Evolutionary conservation across 495 filamentous ascomycete species (phyloP).

Genomic region (Amphirosellinia nigrospora): DNA sequence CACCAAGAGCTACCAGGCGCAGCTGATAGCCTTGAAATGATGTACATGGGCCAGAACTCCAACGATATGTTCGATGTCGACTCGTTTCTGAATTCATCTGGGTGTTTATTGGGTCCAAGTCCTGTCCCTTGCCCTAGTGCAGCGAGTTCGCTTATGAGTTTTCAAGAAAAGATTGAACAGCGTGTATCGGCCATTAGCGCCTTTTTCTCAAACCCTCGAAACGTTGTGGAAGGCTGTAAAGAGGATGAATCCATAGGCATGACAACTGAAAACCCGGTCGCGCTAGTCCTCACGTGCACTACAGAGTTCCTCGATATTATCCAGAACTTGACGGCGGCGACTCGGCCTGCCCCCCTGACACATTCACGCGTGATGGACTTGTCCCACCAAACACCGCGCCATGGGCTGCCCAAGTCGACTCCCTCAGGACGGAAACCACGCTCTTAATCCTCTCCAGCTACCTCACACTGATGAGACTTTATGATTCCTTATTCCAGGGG

Average conservation of each 20-base stretch:
- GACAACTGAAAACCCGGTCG: constrained; percentile 6
- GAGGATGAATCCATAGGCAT: background rate
- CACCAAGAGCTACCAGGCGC: background rate
- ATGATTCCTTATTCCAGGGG: constrained; percentile 9
- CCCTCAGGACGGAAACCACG: constrained; percentile 15
- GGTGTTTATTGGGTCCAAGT: background rate
- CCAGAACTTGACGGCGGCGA: constrained; percentile 18
- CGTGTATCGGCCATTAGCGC: constrained; percentile 5
- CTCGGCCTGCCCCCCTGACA: background rate
- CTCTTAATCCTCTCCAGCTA: constrained; percentile 19
- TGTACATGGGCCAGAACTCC: constrained; percentile 9
- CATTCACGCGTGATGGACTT: background rate
- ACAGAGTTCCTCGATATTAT: constrained; percentile 24
- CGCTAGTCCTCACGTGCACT: constrained; percentile 8
- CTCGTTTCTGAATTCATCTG: background rate
- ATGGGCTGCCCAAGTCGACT: background rate
- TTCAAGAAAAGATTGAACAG: constrained; percentile 22
- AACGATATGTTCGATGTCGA: constrained; percentile 1
- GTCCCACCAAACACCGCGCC: background rate
- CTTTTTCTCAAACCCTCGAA: constrained; percentile 8
- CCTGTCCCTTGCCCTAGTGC: background rate
- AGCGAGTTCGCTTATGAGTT: constrained; percentile 8
- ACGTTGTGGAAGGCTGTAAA: constrained; percentile 11
- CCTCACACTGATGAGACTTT: constrained; percentile 21
- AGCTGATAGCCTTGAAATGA: constrained; percentile 1